Conservation (phyloP, 495 filamentous ascomycete genomes). For the Pyronema domesticum region DNA sequence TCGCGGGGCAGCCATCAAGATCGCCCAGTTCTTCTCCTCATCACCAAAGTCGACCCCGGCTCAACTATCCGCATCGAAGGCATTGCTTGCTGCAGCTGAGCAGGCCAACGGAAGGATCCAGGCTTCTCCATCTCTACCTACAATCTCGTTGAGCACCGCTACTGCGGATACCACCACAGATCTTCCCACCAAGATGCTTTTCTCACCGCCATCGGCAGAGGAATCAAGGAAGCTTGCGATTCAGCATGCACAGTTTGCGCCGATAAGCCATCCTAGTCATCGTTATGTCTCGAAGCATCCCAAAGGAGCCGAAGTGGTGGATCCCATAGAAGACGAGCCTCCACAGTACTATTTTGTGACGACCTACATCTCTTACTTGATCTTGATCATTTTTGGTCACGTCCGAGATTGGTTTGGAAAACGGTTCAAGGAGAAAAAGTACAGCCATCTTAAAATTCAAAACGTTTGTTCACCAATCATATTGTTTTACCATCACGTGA, state of each 20-base stretch:
- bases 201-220: constrained; percentile 76
- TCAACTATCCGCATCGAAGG: constrained; percentile 33
- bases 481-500: background rate
- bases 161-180: constrained; percentile 45
- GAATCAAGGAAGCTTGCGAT: constrained; percentile 58
- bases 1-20: constrained; percentile 30
- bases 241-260: constrained; percentile 81
- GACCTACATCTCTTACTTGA: constrained; percentile 91
- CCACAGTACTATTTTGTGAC: constrained; percentile 93
- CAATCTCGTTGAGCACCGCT: constrained; percentile 81
- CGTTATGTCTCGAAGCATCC: constrained; percentile 66
- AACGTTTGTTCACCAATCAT: constrained; percentile 31
- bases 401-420: constrained; percentile 96
- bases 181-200: constrained; percentile 36
- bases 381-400: constrained; percentile 89
- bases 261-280: constrained; percentile 60
- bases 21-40: constrained; percentile 47
- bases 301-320: constrained; percentile 54
- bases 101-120: constrained; percentile 41
- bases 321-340: constrained; percentile 84
- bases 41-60: constrained; percentile 41
- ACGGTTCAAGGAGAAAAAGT: constrained; percentile 65
- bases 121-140: constrained; percentile 63
- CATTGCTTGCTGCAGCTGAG: constrained; percentile 41
- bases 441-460: constrained; percentile 59